A percentile compares a stretch with the other conserved stretches of the same genome.
Conservation (phyloP, 2,329 filamentous ascomycete species). For the Trichoderma pleuroti region DNA sequence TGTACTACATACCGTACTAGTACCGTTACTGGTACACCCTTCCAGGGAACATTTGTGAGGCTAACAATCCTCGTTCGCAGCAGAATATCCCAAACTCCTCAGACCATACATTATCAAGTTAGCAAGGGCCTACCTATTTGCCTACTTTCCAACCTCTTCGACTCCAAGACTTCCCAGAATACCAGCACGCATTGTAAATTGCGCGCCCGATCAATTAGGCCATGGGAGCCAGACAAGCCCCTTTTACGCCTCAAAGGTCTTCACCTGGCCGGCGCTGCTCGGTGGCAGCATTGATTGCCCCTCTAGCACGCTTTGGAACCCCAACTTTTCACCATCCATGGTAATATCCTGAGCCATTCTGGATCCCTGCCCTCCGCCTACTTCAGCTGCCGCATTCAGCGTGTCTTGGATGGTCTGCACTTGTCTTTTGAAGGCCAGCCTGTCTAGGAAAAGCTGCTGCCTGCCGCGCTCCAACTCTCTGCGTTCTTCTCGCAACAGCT, state of each 20-base stretch:
- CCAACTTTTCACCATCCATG: constrained; percentile 50
- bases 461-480: constrained; percentile 87
- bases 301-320: constrained; percentile 47
- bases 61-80: constrained; percentile 9
- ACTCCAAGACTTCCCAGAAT: constrained; percentile 4
- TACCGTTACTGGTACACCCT: constrained; percentile 1
- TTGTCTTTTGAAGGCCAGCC: constrained; percentile 82
- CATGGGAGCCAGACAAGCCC: background rate
- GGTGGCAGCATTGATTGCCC: constrained; percentile 50
- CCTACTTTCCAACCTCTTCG: constrained; percentile 6
- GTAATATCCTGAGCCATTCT: constrained; percentile 46
- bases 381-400: constrained; percentile 53
- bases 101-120: constrained; percentile 15
- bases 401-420: constrained; percentile 78
- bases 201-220: background rate
- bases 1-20: constrained; percentile 3
- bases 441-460: constrained; percentile 90
- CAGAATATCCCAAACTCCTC: constrained; percentile 15
- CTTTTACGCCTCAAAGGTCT: constrained; percentile 53
- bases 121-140: constrained; percentile 3
- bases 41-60: background rate
- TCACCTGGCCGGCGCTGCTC: constrained; percentile 53
- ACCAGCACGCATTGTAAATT: background rate
- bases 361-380: constrained; percentile 49
- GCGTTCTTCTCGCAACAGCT: constrained; percentile 84